Base-by-base conservation (phyloP, 2,329 filamentous ascomycete species). In the Dactylellina sp. region DNA sequence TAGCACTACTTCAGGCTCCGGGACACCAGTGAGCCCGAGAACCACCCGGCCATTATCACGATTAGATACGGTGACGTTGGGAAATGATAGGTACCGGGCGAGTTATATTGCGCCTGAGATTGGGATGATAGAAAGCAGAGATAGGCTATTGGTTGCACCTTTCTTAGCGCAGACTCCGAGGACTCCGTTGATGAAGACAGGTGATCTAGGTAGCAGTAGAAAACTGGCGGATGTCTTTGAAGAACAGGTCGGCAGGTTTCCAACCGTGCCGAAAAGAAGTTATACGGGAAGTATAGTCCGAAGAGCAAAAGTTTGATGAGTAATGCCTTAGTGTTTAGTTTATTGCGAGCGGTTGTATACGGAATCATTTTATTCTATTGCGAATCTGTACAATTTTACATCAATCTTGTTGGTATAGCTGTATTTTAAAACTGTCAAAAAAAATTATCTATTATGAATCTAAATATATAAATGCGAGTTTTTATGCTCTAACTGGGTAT, bases 121-220 rank as follows among this genome's bases (percentile, higher is more conserved):
- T 7, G 53, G 25, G 5, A 22, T 20, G 7, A 57, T 40, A 9
- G 39, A 42, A 18, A 24, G 16, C 5, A 57, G 37, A n/a, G 39
- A 57, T 44, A 22, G 32, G 25, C 11, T 44, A n/a, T 25, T 57
- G 16, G 53, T 57, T 1, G 53, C 53, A 20, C 49, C 49, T 1
- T 53, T 53, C 16, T 22, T 53, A 11, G 49, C 49, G 16, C 49
- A 53, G 18, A 37, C 28, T 9, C 49, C 49, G 14, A n/a, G 49
- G 18, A 53, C 35, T 37, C 2, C 28, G n/a, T 16, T 18, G 14
- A 53, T 14, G 5, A 25, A 39, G 37, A 16, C 4, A 16, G 37
- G 12, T 14, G 37, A 40, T 25, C 25, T 20, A 6, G 3, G 25
- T 9, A 24, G 18, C n/a, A 47, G 20, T 12, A 6, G 44, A 24